A percentile compares a stretch with the other conserved stretches of the same genome.
Conservation (phyloP, 257 asterid species). For the Henckelia pumila region DNA sequence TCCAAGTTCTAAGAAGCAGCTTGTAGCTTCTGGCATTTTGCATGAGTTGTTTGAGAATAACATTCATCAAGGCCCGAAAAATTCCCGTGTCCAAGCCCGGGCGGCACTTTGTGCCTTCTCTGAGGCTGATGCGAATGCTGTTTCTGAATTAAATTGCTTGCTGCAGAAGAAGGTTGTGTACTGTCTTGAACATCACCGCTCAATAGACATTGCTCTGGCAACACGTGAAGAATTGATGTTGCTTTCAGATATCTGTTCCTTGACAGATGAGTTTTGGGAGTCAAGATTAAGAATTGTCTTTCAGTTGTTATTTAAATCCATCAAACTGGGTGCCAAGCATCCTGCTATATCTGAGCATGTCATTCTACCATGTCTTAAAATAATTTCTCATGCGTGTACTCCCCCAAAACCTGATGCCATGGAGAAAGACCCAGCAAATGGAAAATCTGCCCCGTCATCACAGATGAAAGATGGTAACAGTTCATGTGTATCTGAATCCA, state of each 20-base stretch:
- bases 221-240: slow-evolving; percentile 91
- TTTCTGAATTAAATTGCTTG: slow-evolving; percentile 78
- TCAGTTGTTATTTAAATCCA: slow-evolving; percentile 87
- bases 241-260: slow-evolving; percentile 89
- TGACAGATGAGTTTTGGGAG: slow-evolving; percentile 98
- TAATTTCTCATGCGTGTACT: slow-evolving; percentile 89
- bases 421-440: slow-evolving; percentile 72
- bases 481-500: slow-evolving; percentile 53
- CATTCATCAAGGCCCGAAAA: slow-evolving; percentile 97
- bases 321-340: slow-evolving; percentile 94
- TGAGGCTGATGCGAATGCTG: slow-evolving; percentile 87
- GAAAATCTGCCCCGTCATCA: slow-evolving; percentile 56
- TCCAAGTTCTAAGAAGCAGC: slow-evolving; percentile 80
- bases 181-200: slow-evolving; percentile 99
- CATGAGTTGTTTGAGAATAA: slow-evolving; percentile 96
- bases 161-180: slow-evolving; percentile 84
- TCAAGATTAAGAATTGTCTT: slow-evolving; percentile 89
- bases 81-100: slow-evolving; percentile 97
- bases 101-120: slow-evolving; percentile 98
- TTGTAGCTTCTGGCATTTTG: slow-evolving; percentile 87
- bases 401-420: slow-evolving; percentile 91
- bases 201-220: slow-evolving; percentile 92
- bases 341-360: slow-evolving; percentile 99
- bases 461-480: slow-evolving; percentile 60
- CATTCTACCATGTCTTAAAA: slow-evolving; percentile 92